Evolutionary conservation across 2,329 filamentous ascomycete genomes (phyloP).

Genomic region (Pestalotiopsis sp.): DNA sequence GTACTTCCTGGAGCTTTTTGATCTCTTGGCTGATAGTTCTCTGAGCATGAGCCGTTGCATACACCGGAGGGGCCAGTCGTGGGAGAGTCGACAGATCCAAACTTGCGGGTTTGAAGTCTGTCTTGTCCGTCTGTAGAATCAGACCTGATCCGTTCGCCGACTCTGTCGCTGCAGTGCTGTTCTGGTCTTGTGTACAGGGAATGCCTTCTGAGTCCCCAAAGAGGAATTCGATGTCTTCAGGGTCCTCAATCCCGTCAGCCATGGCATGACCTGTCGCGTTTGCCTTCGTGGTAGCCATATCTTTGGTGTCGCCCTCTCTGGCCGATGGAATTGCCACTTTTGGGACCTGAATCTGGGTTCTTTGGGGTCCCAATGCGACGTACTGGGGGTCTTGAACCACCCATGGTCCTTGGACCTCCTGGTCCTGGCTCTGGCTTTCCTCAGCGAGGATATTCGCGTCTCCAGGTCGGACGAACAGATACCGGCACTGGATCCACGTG

Average conservation of each 20-base stretch:
- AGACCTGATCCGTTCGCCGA: neutral
- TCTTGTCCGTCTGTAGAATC: slow-evolving; percentile 22
- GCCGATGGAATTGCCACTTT: slow-evolving; percentile 32
- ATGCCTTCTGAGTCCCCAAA: slow-evolving; percentile 14
- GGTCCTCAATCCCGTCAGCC: slow-evolving; percentile 49
- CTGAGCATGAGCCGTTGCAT: slow-evolving; percentile 64
- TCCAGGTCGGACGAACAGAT: slow-evolving; percentile 65
- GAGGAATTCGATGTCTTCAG: slow-evolving; percentile 40
- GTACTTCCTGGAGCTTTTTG: slow-evolving; percentile 62
- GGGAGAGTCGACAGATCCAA: slow-evolving; percentile 66
- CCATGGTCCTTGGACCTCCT: too few species aligned
- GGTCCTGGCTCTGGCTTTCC: too few species aligned
- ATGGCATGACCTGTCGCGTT: slow-evolving; percentile 26
- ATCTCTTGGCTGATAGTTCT: slow-evolving; percentile 68
- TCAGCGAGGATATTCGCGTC: neutral
- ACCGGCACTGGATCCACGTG: slow-evolving; percentile 90
- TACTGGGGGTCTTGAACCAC: slow-evolving; percentile 26
- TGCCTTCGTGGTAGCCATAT: slow-evolving; percentile 11
- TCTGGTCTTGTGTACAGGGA: neutral
- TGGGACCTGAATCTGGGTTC: slow-evolving; percentile 31
- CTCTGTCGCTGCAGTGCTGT: neutral
- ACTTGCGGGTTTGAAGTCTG: slow-evolving; percentile 65
- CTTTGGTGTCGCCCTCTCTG: neutral
- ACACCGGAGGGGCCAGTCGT: slow-evolving; percentile 65
- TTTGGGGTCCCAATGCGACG: slow-evolving; percentile 17